Conservation (phyloP, 2,329 filamentous ascomycete species). For the Ophiostoma ulmi region DNA sequence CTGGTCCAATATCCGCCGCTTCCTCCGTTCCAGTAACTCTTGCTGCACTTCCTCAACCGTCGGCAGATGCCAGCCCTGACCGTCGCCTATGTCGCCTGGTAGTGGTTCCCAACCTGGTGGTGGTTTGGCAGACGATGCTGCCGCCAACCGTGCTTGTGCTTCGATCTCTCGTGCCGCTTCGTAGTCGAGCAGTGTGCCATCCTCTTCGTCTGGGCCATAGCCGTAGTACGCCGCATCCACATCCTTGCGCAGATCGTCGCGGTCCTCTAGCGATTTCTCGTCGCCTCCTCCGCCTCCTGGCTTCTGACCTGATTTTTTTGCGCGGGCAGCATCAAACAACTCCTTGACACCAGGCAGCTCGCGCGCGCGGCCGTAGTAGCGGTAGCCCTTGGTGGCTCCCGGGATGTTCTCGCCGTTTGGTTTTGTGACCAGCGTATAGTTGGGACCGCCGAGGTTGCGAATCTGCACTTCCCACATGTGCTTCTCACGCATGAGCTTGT, state of each 20-base stretch:
- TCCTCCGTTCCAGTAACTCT: slow-evolving; percentile 81
- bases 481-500: slow-evolving; percentile 98
- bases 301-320: slow-evolving; percentile 37
- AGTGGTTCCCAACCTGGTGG: slow-evolving; percentile 76
- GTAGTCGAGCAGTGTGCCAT: slow-evolving; percentile 71
- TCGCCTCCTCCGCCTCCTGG: slow-evolving; percentile 26
- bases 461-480: slow-evolving; percentile 99
- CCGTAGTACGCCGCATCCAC: slow-evolving; percentile 96
- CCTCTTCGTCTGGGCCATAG: slow-evolving; percentile 88
- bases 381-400: slow-evolving; percentile 67
- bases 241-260: slow-evolving; percentile 64
- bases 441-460: slow-evolving; percentile 88
- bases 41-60: slow-evolving; percentile 89
- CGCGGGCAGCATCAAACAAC: slow-evolving; percentile 75
- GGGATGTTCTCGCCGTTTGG: slow-evolving; percentile 62
- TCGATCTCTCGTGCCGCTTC: slow-evolving; percentile 80
- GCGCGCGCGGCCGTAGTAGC: slow-evolving; percentile 80
- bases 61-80: slow-evolving; percentile 74
- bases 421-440: slow-evolving; percentile 69
- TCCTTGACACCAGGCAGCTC: slow-evolving; percentile 95
- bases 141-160: slow-evolving; percentile 64
- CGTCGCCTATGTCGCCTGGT: slow-evolving; percentile 82
- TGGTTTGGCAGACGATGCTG: slow-evolving; percentile 45
- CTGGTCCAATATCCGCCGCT: slow-evolving; percentile 79
- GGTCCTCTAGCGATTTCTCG: slow-evolving; percentile 51